Evolutionary conservation across 805 yeast genomes (phyloP), one percentile per base, ranked within the genome.

Genomic region (Jamesozyma piceae): DNA sequence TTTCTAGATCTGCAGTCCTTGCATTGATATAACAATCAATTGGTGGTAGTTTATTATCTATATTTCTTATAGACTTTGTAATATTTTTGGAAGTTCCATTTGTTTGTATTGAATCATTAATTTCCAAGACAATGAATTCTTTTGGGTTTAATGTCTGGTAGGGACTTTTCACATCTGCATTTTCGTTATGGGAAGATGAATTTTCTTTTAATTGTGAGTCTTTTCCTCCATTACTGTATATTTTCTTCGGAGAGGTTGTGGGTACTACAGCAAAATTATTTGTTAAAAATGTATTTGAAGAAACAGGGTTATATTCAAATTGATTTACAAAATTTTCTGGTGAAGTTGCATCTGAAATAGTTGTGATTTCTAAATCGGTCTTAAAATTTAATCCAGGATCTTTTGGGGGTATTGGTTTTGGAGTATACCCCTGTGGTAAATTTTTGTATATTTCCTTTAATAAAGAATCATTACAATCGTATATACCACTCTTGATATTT

Each of bases 401-500:
- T 20, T 33, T 35, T 22, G n/a, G n/a, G 5, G 30, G 14, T 11
- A 43, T 22, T 33, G 45, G 40, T 21, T 27, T 24, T 37, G 48
- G 49, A 15, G 41, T 42, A 31, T 44, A 41, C 15, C 21, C 21
- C 4, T 41, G 31, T 18, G 50, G 51, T n/a, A 50, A 32, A 13
- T 42, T 39, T 18, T 46, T 47, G 18, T 45, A 49, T 18, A 53
- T 45, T 30, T 49, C 38, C 35, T 51, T 43, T 38, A 55, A 45
- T n/a, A 55, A 39, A 3, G 56, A 44, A 39, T 55, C 57, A 36
- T 50, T 47, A 13, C 48, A 47, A 35, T 54, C 59, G 36, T 49
- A 49, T 22, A 56, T 41, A 2, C 55, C 60, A 40, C 51, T 53
- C 41, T 50, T 54, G n/a, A 57, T 41, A 43, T 52, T 55, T 15